A percentile compares a stretch with the other conserved stretches of the same genome.
These are phyloP conservation scores for Echeveria elegans DNA, from an alignment of 164 flowering plant genomes.

Conservation along the genomic window DNA sequence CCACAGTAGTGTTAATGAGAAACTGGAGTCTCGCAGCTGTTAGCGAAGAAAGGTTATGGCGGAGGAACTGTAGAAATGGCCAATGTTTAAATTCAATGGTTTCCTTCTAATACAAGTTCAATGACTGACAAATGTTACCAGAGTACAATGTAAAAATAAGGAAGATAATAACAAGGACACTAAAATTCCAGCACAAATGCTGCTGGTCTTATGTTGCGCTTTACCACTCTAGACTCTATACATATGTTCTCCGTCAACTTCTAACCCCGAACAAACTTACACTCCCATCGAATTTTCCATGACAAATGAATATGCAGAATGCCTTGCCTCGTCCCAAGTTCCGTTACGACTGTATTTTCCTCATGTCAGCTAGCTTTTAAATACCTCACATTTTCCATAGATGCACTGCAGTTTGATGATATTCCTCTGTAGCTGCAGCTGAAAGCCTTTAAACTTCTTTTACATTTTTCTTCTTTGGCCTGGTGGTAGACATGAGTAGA, in stretches of 20 bases:
- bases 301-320: not conserved
- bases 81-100: not conserved
- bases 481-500: not conserved
- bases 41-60: no score
- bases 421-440: no score
- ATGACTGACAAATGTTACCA: not conserved
- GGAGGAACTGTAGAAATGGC: no score
- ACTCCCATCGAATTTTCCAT: not conserved
- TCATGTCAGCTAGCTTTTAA: not conserved
- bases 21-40: not conserved
- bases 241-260: not conserved
- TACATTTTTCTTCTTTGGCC: not conserved
- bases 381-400: not conserved
- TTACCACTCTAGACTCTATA: not conserved
- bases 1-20: no score
- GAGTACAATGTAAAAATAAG: not conserved
- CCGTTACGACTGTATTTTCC: not conserved
- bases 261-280: not conserved
- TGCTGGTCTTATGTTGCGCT: not conserved
- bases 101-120: not conserved
- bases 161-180: slow-evolving; percentile 1
- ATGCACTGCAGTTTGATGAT: not conserved
- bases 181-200: slow-evolving; percentile 6
- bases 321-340: not conserved
- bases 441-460: not conserved